Evolutionary conservation across 2,329 filamentous ascomycete species (phyloP).

Genomic region (Trichophaea hybrida): DNA sequence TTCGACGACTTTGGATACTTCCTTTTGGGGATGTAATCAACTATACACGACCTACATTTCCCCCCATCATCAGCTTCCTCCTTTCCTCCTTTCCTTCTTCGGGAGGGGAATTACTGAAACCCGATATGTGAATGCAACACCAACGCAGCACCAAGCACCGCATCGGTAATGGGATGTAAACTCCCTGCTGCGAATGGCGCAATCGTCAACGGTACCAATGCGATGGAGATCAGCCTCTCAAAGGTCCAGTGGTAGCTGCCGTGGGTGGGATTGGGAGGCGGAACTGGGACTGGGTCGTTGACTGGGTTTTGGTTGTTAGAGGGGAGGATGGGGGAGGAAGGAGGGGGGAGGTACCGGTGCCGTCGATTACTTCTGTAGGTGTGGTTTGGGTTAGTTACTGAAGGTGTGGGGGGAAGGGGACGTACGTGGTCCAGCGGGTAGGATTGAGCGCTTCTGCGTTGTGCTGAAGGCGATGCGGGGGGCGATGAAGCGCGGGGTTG

Average conservation of each 20-base stretch:
- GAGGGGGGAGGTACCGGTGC: slow-evolving; percentile 46
- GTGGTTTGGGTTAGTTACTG: neutral
- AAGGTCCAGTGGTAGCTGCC: slow-evolving; percentile 99
- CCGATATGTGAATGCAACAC: slow-evolving; percentile 92
- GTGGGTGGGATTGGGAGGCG: slow-evolving; percentile 57
- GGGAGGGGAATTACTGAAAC: slow-evolving; percentile 50
- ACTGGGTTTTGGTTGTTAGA: slow-evolving; percentile 38
- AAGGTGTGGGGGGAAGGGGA: neutral
- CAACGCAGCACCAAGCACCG: slow-evolving; percentile 64
- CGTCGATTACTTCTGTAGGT: slow-evolving; percentile 52
- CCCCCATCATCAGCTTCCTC: neutral
- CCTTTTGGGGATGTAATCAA: slow-evolving; percentile 73
- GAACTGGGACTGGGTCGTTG: slow-evolving; percentile 73
- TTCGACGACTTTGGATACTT: slow-evolving; percentile 46
- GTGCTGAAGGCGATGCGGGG: slow-evolving; percentile 59
- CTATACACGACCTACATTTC: slow-evolving; percentile 40
- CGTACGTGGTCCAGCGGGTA: slow-evolving; percentile 77
- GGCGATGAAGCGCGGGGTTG: neutral
- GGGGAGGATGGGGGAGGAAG: neutral
- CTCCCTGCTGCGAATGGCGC: slow-evolving; percentile 85
- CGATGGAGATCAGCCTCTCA: slow-evolving; percentile 64
- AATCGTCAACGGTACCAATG: slow-evolving; percentile 71
- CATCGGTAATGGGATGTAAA: slow-evolving; percentile 78
- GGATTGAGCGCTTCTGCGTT: slow-evolving; percentile 56
- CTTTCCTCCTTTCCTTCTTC: neutral